Evolutionary conservation across 306 rosid species (phyloP).

Genomic region (Lablab purpureus): DNA sequence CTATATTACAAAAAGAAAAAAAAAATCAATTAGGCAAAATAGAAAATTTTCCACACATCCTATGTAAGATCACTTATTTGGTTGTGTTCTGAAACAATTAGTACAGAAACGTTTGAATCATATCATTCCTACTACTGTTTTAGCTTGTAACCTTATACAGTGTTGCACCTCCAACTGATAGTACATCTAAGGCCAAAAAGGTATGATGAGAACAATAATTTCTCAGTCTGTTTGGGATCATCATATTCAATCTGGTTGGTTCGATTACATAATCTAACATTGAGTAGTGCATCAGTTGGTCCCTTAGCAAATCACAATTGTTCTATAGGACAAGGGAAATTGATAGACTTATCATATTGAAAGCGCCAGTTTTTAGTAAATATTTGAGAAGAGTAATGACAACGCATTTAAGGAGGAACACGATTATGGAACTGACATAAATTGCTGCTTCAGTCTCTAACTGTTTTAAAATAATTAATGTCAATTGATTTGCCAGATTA

Average conservation of each 20-base stretch:
- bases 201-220: background rate
- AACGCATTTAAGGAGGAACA: background rate
- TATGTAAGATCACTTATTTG: background rate
- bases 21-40: constrained; percentile 27
- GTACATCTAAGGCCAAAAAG: background rate
- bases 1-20: constrained; percentile 58
- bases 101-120: constrained; percentile 4
- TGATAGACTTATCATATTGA: background rate
- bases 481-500: background rate
- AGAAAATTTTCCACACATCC: background rate
- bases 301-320: background rate
- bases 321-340: background rate
- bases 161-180: background rate
- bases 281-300: background rate
- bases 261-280: background rate
- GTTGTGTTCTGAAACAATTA: background rate
- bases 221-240: background rate
- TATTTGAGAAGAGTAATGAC: background rate
- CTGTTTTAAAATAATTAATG: background rate
- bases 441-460: background rate
- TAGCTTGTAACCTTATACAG: background rate
- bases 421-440: background rate
- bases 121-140: background rate
- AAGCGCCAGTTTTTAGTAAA: background rate
- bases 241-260: background rate